Conservation (phyloP, 306 rosid genomes). For the Sicyos edulis region DNA sequence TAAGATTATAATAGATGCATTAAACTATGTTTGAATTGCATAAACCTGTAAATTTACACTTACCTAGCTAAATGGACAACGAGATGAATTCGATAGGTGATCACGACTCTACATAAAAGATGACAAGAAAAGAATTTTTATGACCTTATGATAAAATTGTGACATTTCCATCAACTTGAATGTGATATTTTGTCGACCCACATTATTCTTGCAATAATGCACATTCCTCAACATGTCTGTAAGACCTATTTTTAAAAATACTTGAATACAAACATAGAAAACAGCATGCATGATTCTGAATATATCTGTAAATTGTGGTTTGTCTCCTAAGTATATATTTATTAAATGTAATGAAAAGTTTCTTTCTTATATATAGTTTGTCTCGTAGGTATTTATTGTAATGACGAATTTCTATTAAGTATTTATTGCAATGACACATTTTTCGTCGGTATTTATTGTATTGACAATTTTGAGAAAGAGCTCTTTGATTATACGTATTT, state of each 20-base stretch:
- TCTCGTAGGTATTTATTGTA: background rate
- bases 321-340: background rate
- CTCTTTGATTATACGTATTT: no score
- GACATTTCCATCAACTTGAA: background rate
- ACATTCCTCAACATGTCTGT: background rate
- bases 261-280: background rate
- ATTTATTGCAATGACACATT: background rate
- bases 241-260: background rate
- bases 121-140: background rate
- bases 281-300: background rate
- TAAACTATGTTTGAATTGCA: no score
- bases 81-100: background rate
- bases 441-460: background rate
- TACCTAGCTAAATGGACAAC: background rate
- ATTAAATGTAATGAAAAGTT: background rate
- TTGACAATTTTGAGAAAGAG: background rate
- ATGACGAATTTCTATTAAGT: background rate
- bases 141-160: background rate
- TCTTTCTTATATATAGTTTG: background rate
- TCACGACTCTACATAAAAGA: background rate
- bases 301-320: background rate
- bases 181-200: slow-evolving; percentile 4
- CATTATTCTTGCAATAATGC: slow-evolving; percentile 3
- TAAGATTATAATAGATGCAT: no score
- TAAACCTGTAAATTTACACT: background rate